A percentile compares a stretch with the other conserved stretches of the same genome.
Conservation (phyloP, 1,284 basidiomycete species). For the Trichosporon coremiiforme region DNA sequence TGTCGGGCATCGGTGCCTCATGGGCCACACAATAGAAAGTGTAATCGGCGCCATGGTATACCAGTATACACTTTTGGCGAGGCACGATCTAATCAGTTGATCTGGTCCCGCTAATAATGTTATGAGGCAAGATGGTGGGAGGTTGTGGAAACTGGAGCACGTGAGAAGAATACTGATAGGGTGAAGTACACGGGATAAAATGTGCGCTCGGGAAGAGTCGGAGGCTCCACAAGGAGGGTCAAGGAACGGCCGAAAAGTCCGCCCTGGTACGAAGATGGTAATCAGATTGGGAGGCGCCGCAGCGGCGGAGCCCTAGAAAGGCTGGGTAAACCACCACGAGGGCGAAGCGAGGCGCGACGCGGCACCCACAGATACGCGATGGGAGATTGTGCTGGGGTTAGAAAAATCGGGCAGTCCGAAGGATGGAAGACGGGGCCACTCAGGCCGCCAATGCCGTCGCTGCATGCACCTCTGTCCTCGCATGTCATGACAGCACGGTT, state of each 20-base stretch:
- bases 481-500: constrained; percentile 13
- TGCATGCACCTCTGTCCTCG: neutral
- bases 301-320: neutral
- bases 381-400: constrained; percentile 17
- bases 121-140: neutral
- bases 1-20: neutral
- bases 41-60: neutral
- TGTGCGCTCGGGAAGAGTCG: constrained; percentile 4
- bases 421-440: constrained; percentile 17
- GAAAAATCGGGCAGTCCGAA: constrained; percentile 18
- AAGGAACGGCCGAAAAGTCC: constrained; percentile 15
- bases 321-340: neutral
- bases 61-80: neutral
- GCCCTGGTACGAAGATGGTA: neutral
- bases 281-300: constrained; percentile 2
- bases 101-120: neutral
- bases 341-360: neutral
- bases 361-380: neutral
- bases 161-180: neutral
- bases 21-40: neutral
- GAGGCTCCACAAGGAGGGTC: constrained; percentile 4
- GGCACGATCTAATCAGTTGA: neutral
- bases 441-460: constrained; percentile 19
- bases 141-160: neutral
- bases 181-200: neutral